These are phyloP conservation scores for Gryganskiella cystojenkinii DNA, from an alignment of 192 early-diverging fungal genomes.

Conservation along the genomic window DNA sequence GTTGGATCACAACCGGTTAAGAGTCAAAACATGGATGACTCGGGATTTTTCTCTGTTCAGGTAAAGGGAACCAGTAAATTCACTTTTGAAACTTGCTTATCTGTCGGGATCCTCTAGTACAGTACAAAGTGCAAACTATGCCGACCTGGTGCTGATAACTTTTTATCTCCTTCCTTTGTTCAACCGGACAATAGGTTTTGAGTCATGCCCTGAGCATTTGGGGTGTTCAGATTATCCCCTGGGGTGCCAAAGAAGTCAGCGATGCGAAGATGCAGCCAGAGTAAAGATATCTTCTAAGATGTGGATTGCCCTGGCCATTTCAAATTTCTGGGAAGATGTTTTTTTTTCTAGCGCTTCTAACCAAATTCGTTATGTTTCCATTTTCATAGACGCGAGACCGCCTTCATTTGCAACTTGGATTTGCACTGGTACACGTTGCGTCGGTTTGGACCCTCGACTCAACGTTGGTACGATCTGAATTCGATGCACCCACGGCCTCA, in stretches of 20 bases:
- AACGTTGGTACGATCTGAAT: slow-evolving; percentile 86
- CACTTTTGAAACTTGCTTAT: too few relatives aligned
- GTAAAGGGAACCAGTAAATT: too few relatives aligned
- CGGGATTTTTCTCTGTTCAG: slow-evolving; percentile 81
- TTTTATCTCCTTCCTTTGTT: background rate
- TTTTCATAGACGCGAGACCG: slow-evolving; percentile 56
- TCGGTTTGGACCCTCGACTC: slow-evolving; percentile 68
- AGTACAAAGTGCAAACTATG: too few relatives aligned
- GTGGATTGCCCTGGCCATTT: too few relatives aligned
- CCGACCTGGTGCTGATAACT: too few relatives aligned
- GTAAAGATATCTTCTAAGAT: slow-evolving; percentile 38
- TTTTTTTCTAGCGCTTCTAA: background rate
- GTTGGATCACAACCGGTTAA: slow-evolving; percentile 1
- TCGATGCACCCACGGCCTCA: slow-evolving; percentile 59
- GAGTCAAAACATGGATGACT: slow-evolving; percentile 69
- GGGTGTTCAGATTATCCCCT: slow-evolving; percentile 65
- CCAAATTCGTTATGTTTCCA: too few relatives aligned
- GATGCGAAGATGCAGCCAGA: slow-evolving; percentile 63
- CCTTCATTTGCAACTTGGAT: slow-evolving; percentile 80
- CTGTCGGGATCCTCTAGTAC: too few relatives aligned
- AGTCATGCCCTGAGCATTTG: slow-evolving; percentile 55
- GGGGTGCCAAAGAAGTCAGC: slow-evolving; percentile 57
- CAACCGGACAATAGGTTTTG: slow-evolving; percentile 31
- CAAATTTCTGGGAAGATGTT: too few relatives aligned
- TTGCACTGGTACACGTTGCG: slow-evolving; percentile 73